Evolutionary conservation across 768 basidiomycete genomes (phyloP), one percentile per base, ranked within the genome.

Genomic region (Boletus reticulatus): DNA sequence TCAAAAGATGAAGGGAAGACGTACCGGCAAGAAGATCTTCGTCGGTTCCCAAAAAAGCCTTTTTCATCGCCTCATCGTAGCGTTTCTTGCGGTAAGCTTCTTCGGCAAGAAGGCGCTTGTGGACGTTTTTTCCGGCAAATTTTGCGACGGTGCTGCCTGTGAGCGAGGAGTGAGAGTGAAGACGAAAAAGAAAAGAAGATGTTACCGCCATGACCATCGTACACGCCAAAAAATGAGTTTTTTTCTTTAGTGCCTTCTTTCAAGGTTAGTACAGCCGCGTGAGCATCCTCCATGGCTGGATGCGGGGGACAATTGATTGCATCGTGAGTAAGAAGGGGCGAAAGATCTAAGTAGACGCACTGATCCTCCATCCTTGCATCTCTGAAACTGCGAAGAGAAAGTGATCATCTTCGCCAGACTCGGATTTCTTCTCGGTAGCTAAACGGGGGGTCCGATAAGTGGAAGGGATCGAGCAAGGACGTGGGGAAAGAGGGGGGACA

Each of bases 311-410:
- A 16, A 27, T 24, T 22, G 31, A 43, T n/a, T 24, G 48, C 2
- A 38, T 19, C 11, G 41, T 65, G 53, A 58, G 55, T 2, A 22
- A 22, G 34, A 10, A 14, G 9, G 13, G 14, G 22, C 11, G 8
- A 11, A 43, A 14, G 32, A 11, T 1, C 8, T 1, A 16, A 48
- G 37, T 3, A 57, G 31, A 88, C 96, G 75, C 67, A 99, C 96
- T 85, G 75, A 98, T 88, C 73, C 97, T 81, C 97, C 97, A 99
- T 65, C 97, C 97, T 73, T 99, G 97, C 96, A 98, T 98, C 75
- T 98, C 95, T 44, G 90, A 87, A 42, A 97, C 81, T 8, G 83
- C 88, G 72, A 86, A 98, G 44, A 79, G 65, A 72, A 82, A 86
- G 54, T 82, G 82, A 57, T 77, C 79, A 82, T 92, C 86, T 59